Evolutionary conservation across 768 basidiomycete genomes (phyloP).

Genomic region (Leccinum obscurum): DNA sequence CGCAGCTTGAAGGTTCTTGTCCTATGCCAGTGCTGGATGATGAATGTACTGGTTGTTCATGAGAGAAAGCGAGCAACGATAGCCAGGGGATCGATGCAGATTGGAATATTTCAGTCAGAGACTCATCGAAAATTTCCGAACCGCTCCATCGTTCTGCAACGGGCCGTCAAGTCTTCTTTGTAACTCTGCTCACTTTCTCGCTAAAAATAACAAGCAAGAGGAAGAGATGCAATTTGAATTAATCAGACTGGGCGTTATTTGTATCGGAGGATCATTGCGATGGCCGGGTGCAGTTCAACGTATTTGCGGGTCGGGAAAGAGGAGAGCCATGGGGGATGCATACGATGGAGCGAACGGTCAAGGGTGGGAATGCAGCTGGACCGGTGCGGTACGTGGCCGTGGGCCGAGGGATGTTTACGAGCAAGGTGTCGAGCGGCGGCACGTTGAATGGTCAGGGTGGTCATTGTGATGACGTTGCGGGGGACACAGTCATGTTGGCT

Average conservation of each 20-base stretch:
- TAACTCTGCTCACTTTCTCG: too few relatives aligned
- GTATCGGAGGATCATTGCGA: slow-evolving; percentile 72
- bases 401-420: slow-evolving; percentile 39
- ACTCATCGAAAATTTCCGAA: too few relatives aligned
- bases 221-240: too few relatives aligned
- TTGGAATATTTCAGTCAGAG: too few relatives aligned
- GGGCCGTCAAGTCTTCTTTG: too few relatives aligned
- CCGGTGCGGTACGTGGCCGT: slow-evolving; percentile 49
- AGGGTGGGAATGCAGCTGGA: slow-evolving; percentile 39
- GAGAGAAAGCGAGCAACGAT: too few relatives aligned
- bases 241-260: slow-evolving; percentile 56
- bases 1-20: too few relatives aligned
- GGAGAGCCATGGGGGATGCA: slow-evolving; percentile 77
- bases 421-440: slow-evolving; percentile 49
- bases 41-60: too few relatives aligned
- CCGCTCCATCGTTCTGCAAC: too few relatives aligned
- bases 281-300: slow-evolving; percentile 67
- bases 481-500: slow-evolving; percentile 62
- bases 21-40: too few relatives aligned
- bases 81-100: too few relatives aligned
- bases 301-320: slow-evolving; percentile 45
- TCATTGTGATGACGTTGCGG: slow-evolving; percentile 18
- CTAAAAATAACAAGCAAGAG: too few relatives aligned
- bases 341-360: slow-evolving; percentile 52
- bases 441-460: slow-evolving; percentile 22